Evolutionary conservation across 1,139 yeast genomes (phyloP).

Genomic region (Pneumocystis canis): DNA sequence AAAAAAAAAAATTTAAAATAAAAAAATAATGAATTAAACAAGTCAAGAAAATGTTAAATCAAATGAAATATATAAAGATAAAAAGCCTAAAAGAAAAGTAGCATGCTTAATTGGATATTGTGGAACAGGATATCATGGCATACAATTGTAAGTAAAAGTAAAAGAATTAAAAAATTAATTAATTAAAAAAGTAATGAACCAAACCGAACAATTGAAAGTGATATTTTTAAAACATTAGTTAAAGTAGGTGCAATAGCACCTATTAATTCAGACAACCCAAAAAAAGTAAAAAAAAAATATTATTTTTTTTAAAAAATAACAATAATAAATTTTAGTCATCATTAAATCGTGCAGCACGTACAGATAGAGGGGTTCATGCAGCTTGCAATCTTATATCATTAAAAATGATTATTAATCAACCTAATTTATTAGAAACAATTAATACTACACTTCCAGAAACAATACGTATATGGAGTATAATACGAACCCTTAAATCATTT

Average conservation of each 20-base stretch:
- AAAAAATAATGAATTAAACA: not conserved
- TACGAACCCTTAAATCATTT: conserved; percentile 76
- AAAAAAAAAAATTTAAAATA: no score
- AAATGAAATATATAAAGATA: not conserved
- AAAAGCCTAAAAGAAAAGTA: conserved; percentile 65
- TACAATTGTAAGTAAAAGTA: conserved; percentile 44
- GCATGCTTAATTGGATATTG: conserved; percentile 92
- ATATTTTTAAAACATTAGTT: conserved; percentile 67
- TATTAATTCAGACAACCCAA: conserved; percentile 79
- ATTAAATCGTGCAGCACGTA: conserved; percentile 91
- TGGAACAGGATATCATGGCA: conserved; percentile 96
- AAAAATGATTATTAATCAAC: conserved; percentile 79
- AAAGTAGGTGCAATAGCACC: conserved; percentile 81
- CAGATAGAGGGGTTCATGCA: conserved; percentile 98
- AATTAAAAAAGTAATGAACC: conserved; percentile 20
- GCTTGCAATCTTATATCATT: conserved; percentile 89
- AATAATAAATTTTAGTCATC: conserved; percentile 33
- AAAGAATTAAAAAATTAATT: not conserved
- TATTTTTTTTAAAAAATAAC: not conserved
- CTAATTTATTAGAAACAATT: conserved; percentile 57
- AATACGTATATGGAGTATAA: conserved; percentile 85
- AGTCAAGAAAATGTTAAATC: not conserved
- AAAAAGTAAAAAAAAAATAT: conserved; percentile 39
- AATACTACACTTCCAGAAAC: conserved; percentile 66
- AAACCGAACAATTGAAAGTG: conserved; percentile 68